Percentiles rank a stretch among this genome's conserved stretches.
Conservation (phyloP, 1,284 basidiomycete genomes). For the Rhodofomes roseus region DNA sequence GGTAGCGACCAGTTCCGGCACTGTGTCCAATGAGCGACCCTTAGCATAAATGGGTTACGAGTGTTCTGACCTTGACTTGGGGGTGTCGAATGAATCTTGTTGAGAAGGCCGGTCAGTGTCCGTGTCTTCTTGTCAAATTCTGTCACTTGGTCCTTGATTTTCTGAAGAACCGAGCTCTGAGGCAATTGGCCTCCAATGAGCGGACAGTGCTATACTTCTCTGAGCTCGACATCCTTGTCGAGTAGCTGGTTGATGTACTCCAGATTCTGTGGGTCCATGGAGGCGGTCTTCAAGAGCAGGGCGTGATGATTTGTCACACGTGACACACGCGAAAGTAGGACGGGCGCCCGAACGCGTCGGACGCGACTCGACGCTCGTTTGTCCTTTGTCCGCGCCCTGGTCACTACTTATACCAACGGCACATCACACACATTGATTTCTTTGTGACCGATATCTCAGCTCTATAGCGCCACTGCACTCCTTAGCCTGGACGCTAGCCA, state of each 20-base stretch:
- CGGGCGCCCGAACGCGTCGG: neutral
- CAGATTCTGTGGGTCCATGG: constrained; percentile 56
- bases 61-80: constrained; percentile 49
- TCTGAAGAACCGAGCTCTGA: constrained; percentile 37
- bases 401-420: too few relatives aligned
- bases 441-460: too few relatives aligned
- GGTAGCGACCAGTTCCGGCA: constrained; percentile 54
- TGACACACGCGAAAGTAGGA: constrained; percentile 4
- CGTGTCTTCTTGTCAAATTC: constrained; percentile 73
- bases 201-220: constrained; percentile 39
- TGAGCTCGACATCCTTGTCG: constrained; percentile 47
- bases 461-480: too few relatives aligned
- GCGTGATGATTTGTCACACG: constrained; percentile 1
- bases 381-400: neutral
- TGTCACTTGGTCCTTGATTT: constrained; percentile 71
- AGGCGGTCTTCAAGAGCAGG: neutral
- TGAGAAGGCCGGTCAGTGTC: constrained; percentile 60
- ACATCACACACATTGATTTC: too few relatives aligned
- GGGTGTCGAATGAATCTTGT: constrained; percentile 76
- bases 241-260: constrained; percentile 49
- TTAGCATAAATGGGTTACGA: too few relatives aligned
- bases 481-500: too few relatives aligned
- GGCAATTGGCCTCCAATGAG: constrained; percentile 3
- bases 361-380: constrained; percentile 1
- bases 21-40: constrained; percentile 30